These are phyloP conservation scores for Thelonectria rubi DNA, from an alignment of 2,329 filamentous ascomycete genomes.

Conservation along the genomic window DNA sequence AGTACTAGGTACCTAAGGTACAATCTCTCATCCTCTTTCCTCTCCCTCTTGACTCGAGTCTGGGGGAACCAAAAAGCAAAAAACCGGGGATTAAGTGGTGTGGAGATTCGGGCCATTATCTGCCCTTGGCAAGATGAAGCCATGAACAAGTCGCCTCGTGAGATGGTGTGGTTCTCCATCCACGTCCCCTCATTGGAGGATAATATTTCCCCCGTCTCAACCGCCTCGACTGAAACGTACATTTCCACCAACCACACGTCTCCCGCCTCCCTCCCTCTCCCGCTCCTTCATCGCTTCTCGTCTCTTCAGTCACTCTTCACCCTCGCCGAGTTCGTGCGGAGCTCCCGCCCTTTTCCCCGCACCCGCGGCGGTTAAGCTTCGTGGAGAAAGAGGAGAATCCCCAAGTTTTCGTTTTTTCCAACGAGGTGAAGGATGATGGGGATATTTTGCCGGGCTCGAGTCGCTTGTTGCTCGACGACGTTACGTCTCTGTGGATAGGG, in stretches of 20 bases:
- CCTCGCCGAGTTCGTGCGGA: conserved; percentile 7
- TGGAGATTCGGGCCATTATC: conserved; percentile 8
- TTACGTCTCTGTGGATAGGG: neutral
- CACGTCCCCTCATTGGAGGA: conserved; percentile 14
- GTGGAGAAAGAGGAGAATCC: conserved; percentile 22
- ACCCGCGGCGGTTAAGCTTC: conserved; percentile 13
- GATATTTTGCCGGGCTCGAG: conserved; percentile 10
- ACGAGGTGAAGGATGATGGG: neutral
- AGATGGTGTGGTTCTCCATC: neutral
- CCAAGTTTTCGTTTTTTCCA: conserved; percentile 4
- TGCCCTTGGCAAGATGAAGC: neutral
- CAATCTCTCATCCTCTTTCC: no score
- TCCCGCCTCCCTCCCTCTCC: neutral
- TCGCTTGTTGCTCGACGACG: neutral
- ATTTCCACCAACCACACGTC: neutral
- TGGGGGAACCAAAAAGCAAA: conserved; percentile 2
- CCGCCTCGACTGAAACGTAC: no score
- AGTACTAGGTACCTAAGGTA: no score
- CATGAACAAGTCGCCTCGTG: conserved; percentile 1
- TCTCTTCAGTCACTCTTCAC: no score
- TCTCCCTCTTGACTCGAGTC: neutral
- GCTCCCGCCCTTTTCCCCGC: conserved; percentile 21
- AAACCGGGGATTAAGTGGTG: conserved; percentile 6
- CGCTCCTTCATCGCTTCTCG: no score
- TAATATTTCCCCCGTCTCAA: conserved; percentile 5